Evolutionary conservation across 75 land plant genomes (phyloP).

Genomic region (Sequoia sempervirens): DNA sequence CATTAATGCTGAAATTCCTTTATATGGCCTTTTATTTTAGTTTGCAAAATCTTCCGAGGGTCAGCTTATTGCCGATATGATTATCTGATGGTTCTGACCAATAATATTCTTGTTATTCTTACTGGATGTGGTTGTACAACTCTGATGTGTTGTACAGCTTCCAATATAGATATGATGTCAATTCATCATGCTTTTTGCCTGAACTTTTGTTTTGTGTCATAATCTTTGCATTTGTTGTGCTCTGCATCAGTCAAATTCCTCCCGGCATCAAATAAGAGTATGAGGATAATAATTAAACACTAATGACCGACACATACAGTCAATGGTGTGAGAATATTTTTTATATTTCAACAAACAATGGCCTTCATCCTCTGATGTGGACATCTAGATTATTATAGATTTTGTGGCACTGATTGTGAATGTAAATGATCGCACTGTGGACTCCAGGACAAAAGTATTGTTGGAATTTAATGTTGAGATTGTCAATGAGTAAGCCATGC

Average conservation of each 20-base stretch:
- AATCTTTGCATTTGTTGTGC: neutral
- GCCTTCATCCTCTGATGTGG: too few relatives aligned
- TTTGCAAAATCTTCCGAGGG: neutral
- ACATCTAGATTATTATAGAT: too few relatives aligned
- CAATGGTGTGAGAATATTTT: neutral
- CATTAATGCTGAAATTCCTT: neutral
- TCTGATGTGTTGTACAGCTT: neutral
- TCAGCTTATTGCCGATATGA: neutral
- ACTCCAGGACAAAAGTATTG: too few relatives aligned
- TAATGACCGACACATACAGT: neutral
- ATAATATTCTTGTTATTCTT: conserved; percentile 1
- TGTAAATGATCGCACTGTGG: too few relatives aligned
- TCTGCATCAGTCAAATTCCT: neutral
- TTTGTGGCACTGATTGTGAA: too few relatives aligned
- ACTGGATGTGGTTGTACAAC: neutral
- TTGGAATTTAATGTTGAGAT: too few relatives aligned
- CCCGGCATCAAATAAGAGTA: neutral
- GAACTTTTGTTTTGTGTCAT: neutral
- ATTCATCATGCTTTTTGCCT: neutral
- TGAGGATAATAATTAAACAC: neutral
- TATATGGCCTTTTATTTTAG: neutral
- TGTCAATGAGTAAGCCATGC: too few relatives aligned
- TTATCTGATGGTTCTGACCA: neutral
- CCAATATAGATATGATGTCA: neutral
- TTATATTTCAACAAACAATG: too few relatives aligned